These are phyloP conservation scores for Ottelia alismoides DNA, from an alignment of 106 monocot species.

Conservation along the genomic window DNA sequence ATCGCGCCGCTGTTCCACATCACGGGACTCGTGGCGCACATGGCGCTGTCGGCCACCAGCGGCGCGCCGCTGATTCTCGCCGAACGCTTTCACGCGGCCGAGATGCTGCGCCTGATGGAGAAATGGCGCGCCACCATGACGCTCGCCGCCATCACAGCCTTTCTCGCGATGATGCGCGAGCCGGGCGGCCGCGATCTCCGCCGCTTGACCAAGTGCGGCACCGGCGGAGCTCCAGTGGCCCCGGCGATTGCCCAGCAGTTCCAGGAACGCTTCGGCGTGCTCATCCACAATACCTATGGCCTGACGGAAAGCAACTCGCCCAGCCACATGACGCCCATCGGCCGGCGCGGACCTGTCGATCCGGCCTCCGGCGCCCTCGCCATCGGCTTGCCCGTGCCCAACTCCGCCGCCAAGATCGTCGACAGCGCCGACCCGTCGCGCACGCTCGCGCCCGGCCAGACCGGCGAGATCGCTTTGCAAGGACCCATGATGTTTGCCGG, in stretches of 20 bases:
- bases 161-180: too few relatives aligned
- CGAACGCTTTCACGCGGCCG: constrained; percentile 58
- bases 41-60: constrained; percentile 96
- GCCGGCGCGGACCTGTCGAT: constrained; percentile 40
- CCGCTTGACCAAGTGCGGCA: too few relatives aligned
- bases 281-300: constrained; percentile 63
- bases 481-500: constrained; percentile 94
- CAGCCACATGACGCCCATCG: constrained; percentile 8
- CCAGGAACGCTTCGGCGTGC: too few relatives aligned
- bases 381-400: constrained; percentile 45
- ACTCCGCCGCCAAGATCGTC: constrained; percentile 21
- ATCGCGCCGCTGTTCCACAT: constrained; percentile 58
- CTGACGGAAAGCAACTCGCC: constrained; percentile 32
- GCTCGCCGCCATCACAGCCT: too few relatives aligned
- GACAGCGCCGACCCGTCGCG: too few relatives aligned
- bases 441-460: constrained; percentile 41
- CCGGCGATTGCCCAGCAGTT: too few relatives aligned
- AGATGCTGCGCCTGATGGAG: too few relatives aligned
- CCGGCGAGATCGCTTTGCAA: constrained; percentile 70
- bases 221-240: too few relatives aligned
- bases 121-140: too few relatives aligned
- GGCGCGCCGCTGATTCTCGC: constrained; percentile 93
- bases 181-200: too few relatives aligned
- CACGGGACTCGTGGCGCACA: constrained; percentile 73
- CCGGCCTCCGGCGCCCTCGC: constrained; percentile 53